phyloP scores from a whole-genome alignment of 371 early-diverging fungal genomes.

The Entomophthora muscae region DNA sequence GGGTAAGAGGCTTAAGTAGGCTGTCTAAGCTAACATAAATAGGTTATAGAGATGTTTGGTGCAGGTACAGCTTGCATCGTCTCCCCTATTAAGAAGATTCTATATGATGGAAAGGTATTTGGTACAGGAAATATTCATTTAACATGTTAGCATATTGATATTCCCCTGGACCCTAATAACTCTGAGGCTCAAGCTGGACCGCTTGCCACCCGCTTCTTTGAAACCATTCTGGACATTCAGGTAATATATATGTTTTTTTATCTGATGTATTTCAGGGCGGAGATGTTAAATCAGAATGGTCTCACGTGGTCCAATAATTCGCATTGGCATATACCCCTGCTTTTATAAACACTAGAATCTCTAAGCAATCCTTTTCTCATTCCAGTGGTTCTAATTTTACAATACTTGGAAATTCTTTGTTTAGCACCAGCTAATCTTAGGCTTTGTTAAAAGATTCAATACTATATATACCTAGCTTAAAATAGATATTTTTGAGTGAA shows the following conservation, averaged over 20 bases:
- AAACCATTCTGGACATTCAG: conserved; percentile 81
- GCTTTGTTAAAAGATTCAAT: too few relatives aligned
- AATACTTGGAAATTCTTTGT: too few relatives aligned
- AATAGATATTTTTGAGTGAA: too few relatives aligned
- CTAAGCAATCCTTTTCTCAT: too few relatives aligned
- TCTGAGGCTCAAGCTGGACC: conserved; percentile 74
- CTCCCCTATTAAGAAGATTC: conserved; percentile 71
- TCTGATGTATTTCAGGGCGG: not conserved
- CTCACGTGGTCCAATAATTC: not conserved
- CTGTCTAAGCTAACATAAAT: not conserved
- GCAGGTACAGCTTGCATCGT: conserved; percentile 95
- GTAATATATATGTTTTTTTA: not conserved
- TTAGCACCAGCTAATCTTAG: too few relatives aligned
- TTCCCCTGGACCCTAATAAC: conserved; percentile 79
- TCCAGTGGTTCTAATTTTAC: too few relatives aligned
- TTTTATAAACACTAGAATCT: too few relatives aligned
- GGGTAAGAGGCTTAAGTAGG: conserved; percentile 18
- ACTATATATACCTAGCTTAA: too few relatives aligned
- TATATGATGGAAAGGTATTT: conserved; percentile 32
- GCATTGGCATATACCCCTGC: too few relatives aligned
- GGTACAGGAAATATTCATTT: not conserved
- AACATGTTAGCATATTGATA: conserved; percentile 27
- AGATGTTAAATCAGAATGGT: not conserved
- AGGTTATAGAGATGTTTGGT: conserved; percentile 59
- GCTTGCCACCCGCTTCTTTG: conserved; percentile 62